Percentiles rank a stretch among this genome's conserved stretches.
Conservation (phyloP, 331 rosid species). For the Quercus phellos region DNA sequence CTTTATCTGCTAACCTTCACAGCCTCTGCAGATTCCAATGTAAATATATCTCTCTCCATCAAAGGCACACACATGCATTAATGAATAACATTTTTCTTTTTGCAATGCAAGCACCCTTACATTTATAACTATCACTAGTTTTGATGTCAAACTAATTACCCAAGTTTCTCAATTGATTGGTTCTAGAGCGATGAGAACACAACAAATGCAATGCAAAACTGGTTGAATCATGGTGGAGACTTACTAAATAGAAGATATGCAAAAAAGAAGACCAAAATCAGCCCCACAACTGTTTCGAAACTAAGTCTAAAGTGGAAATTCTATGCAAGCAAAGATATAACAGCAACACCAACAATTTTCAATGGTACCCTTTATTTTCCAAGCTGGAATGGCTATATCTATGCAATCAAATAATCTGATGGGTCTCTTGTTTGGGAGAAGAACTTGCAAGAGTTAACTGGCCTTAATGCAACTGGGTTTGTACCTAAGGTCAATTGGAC, state of each 20-base stretch:
- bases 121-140: background rate
- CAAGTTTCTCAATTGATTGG: background rate
- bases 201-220: conserved; percentile 17
- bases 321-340: conserved; percentile 40
- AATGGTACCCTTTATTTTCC: conserved; percentile 47
- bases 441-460: conserved; percentile 39
- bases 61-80: too few relatives aligned
- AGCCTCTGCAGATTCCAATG: too few relatives aligned
- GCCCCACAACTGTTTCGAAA: conserved; percentile 26
- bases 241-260: conserved; percentile 55
- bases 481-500: conserved; percentile 32
- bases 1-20: too few relatives aligned
- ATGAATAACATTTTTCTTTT: too few relatives aligned
- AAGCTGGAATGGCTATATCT: conserved; percentile 57
- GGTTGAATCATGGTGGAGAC: conserved; percentile 73
- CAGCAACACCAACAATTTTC: conserved; percentile 49
- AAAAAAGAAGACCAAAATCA: conserved; percentile 39
- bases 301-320: conserved; percentile 51
- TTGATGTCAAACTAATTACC: background rate
- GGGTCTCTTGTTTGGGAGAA: conserved; percentile 53
- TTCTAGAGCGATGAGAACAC: background rate
- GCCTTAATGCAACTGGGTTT: conserved; percentile 35
- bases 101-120: background rate
- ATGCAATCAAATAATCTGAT: conserved; percentile 35
- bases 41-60: too few relatives aligned